A percentile compares a stretch with the other conserved stretches of the same genome.
Conservation (phyloP, 2,329 filamentous ascomycete species). For the Talaromyces islandicus region DNA sequence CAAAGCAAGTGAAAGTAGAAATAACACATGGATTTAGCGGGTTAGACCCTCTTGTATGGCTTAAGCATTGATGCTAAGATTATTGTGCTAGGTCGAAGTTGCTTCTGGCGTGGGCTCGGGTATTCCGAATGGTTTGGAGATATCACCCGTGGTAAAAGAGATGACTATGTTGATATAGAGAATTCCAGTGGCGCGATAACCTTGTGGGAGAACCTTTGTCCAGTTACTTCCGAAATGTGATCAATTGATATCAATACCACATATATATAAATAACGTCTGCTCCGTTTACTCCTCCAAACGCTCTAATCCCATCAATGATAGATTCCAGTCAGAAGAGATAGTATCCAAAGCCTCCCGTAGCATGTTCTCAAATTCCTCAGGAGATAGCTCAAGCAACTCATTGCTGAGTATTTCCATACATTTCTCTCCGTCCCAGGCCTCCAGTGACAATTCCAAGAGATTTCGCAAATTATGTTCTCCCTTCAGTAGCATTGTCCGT, state of each 20-base stretch:
- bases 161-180: neutral
- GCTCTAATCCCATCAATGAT: neutral
- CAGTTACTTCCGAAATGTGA: neutral
- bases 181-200: neutral
- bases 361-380: neutral
- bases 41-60: neutral
- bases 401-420: constrained; percentile 6
- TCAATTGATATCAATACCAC: neutral
- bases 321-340: constrained; percentile 1
- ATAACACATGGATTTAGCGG: neutral
- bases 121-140: neutral
- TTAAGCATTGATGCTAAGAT: neutral
- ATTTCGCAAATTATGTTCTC: neutral
- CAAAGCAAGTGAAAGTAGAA: neutral
- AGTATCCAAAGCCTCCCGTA: neutral
- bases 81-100: neutral
- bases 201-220: neutral
- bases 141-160: neutral
- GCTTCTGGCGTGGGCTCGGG: neutral
- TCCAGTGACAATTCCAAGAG: neutral
- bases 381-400: neutral
- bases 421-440: constrained; percentile 2
- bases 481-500: neutral
- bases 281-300: neutral
- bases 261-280: neutral